These are phyloP conservation scores for Rhexocercosporidium sp. DNA, from an alignment of 2,329 filamentous ascomycete genomes.

Conservation along the genomic window DNA sequence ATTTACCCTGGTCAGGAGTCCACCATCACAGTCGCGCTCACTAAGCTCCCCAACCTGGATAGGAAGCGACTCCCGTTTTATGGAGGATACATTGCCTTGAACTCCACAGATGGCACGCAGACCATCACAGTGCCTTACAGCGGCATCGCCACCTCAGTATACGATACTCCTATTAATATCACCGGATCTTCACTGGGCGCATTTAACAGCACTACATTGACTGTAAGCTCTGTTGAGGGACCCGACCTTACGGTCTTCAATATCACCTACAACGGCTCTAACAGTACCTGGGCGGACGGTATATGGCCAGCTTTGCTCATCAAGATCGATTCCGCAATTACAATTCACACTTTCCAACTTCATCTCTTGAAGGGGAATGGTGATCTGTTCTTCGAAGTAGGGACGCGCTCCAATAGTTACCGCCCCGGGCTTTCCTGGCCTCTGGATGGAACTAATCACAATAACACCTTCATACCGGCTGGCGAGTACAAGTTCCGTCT, in stretches of 20 bases:
- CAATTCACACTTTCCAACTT: not conserved
- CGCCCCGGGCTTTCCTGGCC: not conserved
- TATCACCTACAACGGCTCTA: not conserved
- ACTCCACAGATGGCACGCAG: not conserved
- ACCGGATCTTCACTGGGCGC: not conserved
- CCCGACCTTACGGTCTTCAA: not conserved
- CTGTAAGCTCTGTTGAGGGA: no score
- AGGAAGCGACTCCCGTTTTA: not conserved
- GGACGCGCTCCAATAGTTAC: not conserved
- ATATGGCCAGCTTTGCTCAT: not conserved
- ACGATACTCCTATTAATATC: not conserved
- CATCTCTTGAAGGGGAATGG: not conserved
- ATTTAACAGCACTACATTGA: not conserved
- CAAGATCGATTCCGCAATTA: not conserved
- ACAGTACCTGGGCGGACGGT: not conserved
- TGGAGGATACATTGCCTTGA: conserved; percentile 3
- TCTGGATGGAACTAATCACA: not conserved
- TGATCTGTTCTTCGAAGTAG: not conserved
- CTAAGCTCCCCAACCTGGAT: conserved; percentile 16
- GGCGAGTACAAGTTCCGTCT: not conserved
- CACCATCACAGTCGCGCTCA: conserved; percentile 29
- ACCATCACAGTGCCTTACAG: conserved; percentile 2
- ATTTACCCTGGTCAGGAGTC: conserved; percentile 29
- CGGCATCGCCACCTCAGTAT: not conserved
- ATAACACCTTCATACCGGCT: not conserved